A percentile compares a stretch with the other conserved stretches of the same genome.
Evolutionary conservation across 768 basidiomycete species (phyloP).

Genomic region (Suillus subluteus): DNA sequence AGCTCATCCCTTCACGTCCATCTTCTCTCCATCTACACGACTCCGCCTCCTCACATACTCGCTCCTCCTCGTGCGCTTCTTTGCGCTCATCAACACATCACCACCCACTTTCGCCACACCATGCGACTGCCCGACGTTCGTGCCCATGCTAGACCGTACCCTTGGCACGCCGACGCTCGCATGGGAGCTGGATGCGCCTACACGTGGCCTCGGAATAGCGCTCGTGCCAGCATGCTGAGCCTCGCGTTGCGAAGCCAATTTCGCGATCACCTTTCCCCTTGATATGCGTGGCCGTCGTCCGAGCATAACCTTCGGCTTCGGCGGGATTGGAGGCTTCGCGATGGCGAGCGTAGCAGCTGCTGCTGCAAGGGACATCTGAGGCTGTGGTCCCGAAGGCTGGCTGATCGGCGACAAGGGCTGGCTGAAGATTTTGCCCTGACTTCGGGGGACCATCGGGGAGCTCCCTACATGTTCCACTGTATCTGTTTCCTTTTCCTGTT

Average conservation of each 20-base stretch:
- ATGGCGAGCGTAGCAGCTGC: slow-evolving; percentile 31
- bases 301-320: slow-evolving; percentile 35
- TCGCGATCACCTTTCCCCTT: slow-evolving; percentile 78
- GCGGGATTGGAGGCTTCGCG: slow-evolving; percentile 23
- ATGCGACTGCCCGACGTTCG: slow-evolving; percentile 30
- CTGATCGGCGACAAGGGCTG: slow-evolving; percentile 40
- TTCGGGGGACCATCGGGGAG: slow-evolving; percentile 31
- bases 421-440: slow-evolving; percentile 51
- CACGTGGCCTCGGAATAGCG: slow-evolving; percentile 12
- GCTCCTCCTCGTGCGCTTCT: slow-evolving; percentile 76
- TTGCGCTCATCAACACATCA: slow-evolving; percentile 62
- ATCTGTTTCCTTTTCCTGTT: slow-evolving; percentile 12
- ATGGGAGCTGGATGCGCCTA: slow-evolving; percentile 19
- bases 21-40: slow-evolving; percentile 28
- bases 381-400: slow-evolving; percentile 24
- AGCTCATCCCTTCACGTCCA: slow-evolving; percentile 18
- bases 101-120: slow-evolving; percentile 29
- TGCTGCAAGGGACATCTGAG: slow-evolving; percentile 32
- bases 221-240: slow-evolving; percentile 32
- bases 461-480: slow-evolving; percentile 40
- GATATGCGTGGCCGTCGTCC: slow-evolving; percentile 78
- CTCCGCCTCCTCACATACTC: slow-evolving; percentile 69
- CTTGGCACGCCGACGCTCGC: slow-evolving; percentile 28
- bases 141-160: slow-evolving; percentile 57
- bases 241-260: slow-evolving; percentile 72